Conservation (phyloP, 2,329 filamentous ascomycete species). For the Penicillium griseofulvum region DNA sequence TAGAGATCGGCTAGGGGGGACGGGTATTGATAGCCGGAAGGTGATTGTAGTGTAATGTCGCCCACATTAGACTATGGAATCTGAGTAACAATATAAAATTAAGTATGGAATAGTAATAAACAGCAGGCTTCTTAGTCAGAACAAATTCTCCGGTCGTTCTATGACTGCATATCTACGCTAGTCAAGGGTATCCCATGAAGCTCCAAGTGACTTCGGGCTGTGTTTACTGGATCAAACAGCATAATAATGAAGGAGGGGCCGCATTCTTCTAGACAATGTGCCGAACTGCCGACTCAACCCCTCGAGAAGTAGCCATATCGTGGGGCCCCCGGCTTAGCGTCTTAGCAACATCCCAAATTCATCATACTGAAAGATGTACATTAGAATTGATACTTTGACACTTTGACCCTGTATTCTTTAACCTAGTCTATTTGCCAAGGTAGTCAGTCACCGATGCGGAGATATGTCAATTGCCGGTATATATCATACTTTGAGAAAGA, state of each 20-base stretch:
- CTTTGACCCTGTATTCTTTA: not conserved
- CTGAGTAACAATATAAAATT: not conserved
- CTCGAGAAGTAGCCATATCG: not conserved
- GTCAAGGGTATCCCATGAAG: not conserved
- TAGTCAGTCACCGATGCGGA: constrained; percentile 1
- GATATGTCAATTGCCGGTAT: not conserved
- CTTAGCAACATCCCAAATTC: not conserved
- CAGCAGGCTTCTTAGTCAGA: no score
- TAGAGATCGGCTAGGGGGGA: no score
- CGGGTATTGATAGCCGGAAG: no score
- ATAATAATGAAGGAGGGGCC: not conserved
- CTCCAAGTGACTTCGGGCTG: not conserved
- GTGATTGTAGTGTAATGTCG: no score
- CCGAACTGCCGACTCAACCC: not conserved
- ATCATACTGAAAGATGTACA: not conserved
- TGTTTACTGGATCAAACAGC: not conserved
- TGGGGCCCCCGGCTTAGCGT: not conserved
- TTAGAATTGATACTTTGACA: not conserved
- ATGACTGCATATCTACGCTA: not conserved
- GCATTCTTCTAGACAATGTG: not conserved
- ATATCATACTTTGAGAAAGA: not conserved
- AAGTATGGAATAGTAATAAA: not conserved
- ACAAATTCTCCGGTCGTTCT: not conserved
- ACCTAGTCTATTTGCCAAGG: not conserved
- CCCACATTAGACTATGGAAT: not conserved